Evolutionary conservation across 495 filamentous ascomycete genomes (phyloP).

Genomic region (Penicillium coprophilum): DNA sequence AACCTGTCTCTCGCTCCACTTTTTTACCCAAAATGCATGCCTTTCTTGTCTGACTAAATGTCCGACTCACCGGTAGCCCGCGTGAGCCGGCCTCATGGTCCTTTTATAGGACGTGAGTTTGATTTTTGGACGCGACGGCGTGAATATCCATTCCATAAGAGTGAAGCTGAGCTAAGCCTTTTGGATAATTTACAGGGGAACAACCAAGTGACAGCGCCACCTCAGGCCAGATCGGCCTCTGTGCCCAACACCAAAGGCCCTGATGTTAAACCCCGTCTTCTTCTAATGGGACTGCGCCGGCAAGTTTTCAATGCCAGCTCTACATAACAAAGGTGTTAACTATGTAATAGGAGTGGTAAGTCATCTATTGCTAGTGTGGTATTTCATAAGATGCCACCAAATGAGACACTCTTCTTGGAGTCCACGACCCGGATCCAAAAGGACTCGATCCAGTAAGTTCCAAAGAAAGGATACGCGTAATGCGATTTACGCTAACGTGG

Average conservation of each 20-base stretch:
- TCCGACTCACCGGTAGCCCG: constrained; percentile 7
- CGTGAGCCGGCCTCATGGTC: constrained; percentile 15
- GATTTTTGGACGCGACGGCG: constrained; percentile 8
- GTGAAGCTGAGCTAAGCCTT: constrained; percentile 41
- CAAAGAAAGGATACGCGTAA: background rate
- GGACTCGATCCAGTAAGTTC: constrained; percentile 80
- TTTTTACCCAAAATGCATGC: constrained; percentile 16
- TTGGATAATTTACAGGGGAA: constrained; percentile 38
- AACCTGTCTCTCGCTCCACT: background rate
- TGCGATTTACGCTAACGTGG: background rate
- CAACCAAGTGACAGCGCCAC: constrained; percentile 23
- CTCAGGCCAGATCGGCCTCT: constrained; percentile 31
- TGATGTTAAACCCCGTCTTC: constrained; percentile 74
- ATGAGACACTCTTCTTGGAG: constrained; percentile 91
- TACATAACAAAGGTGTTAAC: constrained; percentile 5
- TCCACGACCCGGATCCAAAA: constrained; percentile 91
- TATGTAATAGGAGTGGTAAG: constrained; percentile 78
- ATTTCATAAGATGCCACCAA: constrained; percentile 94
- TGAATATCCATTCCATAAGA: constrained; percentile 21
- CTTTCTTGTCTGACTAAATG: constrained; percentile 7
- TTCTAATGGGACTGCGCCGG: constrained; percentile 96
- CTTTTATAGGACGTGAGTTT: constrained; percentile 9
- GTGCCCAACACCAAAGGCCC: constrained; percentile 37
- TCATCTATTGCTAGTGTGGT: constrained; percentile 97
- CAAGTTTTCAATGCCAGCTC: constrained; percentile 37